Conservation (phyloP, 345 rosid genomes). For the Salix purpurea region DNA sequence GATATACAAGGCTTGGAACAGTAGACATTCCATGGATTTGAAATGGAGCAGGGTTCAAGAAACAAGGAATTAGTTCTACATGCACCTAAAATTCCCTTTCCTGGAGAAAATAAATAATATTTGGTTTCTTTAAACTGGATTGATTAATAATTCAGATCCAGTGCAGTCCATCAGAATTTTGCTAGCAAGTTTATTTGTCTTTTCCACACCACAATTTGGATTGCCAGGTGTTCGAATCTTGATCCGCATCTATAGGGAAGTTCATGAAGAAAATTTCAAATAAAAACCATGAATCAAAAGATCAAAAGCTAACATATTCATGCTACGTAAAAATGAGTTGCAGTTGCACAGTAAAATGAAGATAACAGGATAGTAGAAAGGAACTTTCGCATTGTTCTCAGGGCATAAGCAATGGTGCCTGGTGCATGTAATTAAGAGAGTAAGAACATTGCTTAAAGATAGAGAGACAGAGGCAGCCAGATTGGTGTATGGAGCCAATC, state of each 20-base stretch:
- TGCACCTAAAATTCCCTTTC: not conserved
- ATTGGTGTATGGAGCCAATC: slow-evolving; percentile 22
- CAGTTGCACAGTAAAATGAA: slow-evolving; percentile 14
- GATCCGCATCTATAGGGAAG: not conserved
- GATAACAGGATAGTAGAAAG: slow-evolving; percentile 1
- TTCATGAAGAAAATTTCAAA: not conserved
- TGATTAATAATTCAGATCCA: not conserved
- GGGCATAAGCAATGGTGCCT: slow-evolving; percentile 21
- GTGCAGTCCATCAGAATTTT: not conserved
- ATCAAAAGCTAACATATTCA: slow-evolving; percentile 10
- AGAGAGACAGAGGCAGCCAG: slow-evolving; percentile 8
- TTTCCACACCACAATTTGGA: not conserved
- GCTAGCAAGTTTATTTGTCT: slow-evolving; percentile 3
- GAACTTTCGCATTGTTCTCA: slow-evolving; percentile 16
- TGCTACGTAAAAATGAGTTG: slow-evolving; percentile 19
- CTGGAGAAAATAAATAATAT: not conserved
- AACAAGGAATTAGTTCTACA: not conserved
- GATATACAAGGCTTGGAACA: not conserved
- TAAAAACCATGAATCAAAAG: slow-evolving; percentile 11
- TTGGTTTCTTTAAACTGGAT: not conserved
- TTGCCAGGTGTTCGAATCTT: not conserved
- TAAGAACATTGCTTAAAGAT: not conserved
- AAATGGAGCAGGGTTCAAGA: not conserved
- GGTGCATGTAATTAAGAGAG: slow-evolving; percentile 10
- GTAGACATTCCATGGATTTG: not conserved